Percentiles rank a stretch among this genome's conserved stretches.
phyloP scores from a whole-genome alignment of 1,139 yeast species.

The Pichia sp. region DNA sequence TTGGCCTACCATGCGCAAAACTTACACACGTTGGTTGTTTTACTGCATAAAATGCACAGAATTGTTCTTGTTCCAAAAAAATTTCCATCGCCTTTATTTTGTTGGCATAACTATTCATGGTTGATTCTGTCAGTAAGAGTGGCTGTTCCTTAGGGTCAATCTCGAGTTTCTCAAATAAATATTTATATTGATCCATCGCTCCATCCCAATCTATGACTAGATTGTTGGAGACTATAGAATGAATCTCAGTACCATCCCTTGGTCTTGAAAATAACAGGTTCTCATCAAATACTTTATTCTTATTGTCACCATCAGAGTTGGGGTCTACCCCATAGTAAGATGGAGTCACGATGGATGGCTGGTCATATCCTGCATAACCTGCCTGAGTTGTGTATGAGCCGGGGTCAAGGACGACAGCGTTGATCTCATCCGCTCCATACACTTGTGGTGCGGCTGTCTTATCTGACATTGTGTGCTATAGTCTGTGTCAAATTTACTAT shows the following conservation, averaged over 20 bases:
- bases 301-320: constrained; percentile 24
- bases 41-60: constrained; percentile 84
- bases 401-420: constrained; percentile 88
- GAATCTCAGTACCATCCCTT: constrained; percentile 47
- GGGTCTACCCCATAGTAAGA: constrained; percentile 46
- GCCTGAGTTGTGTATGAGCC: constrained; percentile 80
- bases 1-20: constrained; percentile 91
- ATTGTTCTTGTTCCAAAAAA: constrained; percentile 66
- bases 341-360: constrained; percentile 74
- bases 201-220: constrained; percentile 70
- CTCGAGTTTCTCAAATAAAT: constrained; percentile 48
- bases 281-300: constrained; percentile 41
- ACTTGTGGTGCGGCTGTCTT: constrained; percentile 40
- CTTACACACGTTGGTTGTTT: constrained; percentile 87
- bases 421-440: constrained; percentile 76
- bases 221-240: constrained; percentile 59
- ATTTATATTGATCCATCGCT: constrained; percentile 61
- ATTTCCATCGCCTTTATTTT: constrained; percentile 72
- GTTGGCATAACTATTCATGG: constrained; percentile 73
- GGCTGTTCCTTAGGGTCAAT: constrained; percentile 69
- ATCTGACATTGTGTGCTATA: constrained; percentile 15
- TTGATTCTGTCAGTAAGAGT: constrained; percentile 74
- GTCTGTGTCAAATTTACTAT: not conserved
- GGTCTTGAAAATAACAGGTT: constrained; percentile 52
- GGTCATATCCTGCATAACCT: constrained; percentile 94